Evolutionary conservation across 805 yeast species (phyloP), one percentile per base, ranked within the genome.

Genomic region (Yamadazyma takamatsuzukensis): DNA sequence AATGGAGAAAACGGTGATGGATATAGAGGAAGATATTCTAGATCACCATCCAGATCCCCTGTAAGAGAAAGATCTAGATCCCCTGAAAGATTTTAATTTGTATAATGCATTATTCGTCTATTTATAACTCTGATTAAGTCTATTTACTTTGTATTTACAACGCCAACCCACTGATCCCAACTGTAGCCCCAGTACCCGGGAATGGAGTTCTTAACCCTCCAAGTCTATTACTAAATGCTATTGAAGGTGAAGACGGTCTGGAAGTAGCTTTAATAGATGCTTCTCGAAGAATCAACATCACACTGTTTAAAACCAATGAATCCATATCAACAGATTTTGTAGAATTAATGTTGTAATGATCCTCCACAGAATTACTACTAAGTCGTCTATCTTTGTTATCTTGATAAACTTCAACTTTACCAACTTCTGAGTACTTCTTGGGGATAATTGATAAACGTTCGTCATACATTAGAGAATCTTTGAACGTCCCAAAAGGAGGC

Each of bases 401-500:
- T 38, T 64, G 70, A 38, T 66, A 66, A 6, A 57, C 13, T 27
- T 62, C 66, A 13, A 65, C 30, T 30, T 39, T 50, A 10, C 66
- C 70, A 12, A 49, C 41, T 30, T 64, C 70, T 8, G 54, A 34
- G 36, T 44, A 64, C 38, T 51, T 61, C 32, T 59, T 64, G n/a
- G 70, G 71, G 12, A 61, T 31, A 2, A 55, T 17, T 18, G 43
- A 45, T 14, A 42, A 26, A 6, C 33, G 35, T 15, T 44, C 39
- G 14, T 42, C 21, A 37, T 59, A 62, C 6, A 45, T 36, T 14
- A 51, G 28, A 1, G 58, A 37, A 36, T 64, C 68, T 28, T 46
- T 47, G 27, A 55, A 61, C 5, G 41, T 37, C 6, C 68, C 69
- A 42, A 66, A 66, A 1, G 70, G 70, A 1, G 71, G 72, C 32